phyloP scores from a whole-genome alignment of 805 yeast genomes.

The Lachancea quebecensis region DNA sequence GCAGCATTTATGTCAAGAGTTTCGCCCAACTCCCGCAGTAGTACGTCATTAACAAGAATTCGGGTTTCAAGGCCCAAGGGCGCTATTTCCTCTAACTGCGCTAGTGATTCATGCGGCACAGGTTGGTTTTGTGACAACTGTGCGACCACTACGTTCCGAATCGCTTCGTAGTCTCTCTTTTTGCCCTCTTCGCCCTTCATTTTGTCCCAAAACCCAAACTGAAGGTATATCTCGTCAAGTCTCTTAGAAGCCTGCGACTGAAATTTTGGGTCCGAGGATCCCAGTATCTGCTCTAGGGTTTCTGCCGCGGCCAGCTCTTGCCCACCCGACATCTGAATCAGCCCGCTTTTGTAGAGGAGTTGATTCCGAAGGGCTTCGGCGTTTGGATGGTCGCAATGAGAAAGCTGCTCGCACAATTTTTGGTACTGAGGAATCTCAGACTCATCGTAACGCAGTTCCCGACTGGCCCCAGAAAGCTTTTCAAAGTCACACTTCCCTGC shows the following conservation, averaged over 20 bases:
- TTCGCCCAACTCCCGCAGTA: slow-evolving; percentile 17
- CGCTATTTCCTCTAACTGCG: not conserved
- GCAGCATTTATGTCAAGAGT: slow-evolving; percentile 24
- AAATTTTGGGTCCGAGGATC: slow-evolving; percentile 21
- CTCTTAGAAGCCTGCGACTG: slow-evolving; percentile 44
- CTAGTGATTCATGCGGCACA: not conserved
- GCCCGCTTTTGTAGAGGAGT: slow-evolving; percentile 52
- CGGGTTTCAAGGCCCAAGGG: slow-evolving; percentile 39
- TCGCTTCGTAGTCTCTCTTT: not conserved
- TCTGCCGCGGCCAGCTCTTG: slow-evolving; percentile 46
- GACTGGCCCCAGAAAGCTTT: not conserved
- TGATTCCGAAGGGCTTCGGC: slow-evolving; percentile 18
- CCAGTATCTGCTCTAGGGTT: slow-evolving; percentile 44
- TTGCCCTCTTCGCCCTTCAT: slow-evolving; percentile 18
- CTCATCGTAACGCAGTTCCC: slow-evolving; percentile 10
- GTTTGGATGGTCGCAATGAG: slow-evolving; percentile 5
- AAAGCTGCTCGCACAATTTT: slow-evolving; percentile 10
- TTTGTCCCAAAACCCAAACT: slow-evolving; percentile 44
- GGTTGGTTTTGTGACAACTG: slow-evolving; percentile 9
- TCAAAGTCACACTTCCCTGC: slow-evolving; percentile 2
- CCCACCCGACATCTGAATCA: slow-evolving; percentile 51
- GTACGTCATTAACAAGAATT: slow-evolving; percentile 15
- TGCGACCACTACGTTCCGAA: not conserved
- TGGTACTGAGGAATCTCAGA: slow-evolving; percentile 12
- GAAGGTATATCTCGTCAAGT: slow-evolving; percentile 42